A percentile compares a stretch with the other conserved stretches of the same genome.
phyloP scores from a whole-genome alignment of 1,139 yeast species.

The Yamadazyma atlantica region DNA sequence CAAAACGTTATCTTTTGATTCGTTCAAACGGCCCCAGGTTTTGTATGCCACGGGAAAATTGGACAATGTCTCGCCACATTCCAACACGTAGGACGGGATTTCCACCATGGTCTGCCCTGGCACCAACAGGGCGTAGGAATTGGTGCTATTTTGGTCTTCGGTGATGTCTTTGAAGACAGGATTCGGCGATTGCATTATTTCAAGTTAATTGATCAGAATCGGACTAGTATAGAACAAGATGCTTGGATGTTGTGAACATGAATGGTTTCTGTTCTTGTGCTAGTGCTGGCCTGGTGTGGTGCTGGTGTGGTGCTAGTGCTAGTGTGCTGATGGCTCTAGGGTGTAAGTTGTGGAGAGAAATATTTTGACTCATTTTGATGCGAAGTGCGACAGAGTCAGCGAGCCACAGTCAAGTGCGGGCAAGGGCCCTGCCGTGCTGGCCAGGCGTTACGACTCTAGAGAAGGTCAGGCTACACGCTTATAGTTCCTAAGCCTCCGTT shows the following conservation, averaged over 20 bases:
- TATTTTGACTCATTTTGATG: no score
- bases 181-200: slow-evolving; percentile 4
- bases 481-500: no score
- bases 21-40: slow-evolving; percentile 87
- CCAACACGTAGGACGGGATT: slow-evolving; percentile 73
- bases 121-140: slow-evolving; percentile 73
- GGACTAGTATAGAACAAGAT: slow-evolving; percentile 16
- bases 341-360: not conserved
- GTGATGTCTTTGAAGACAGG: slow-evolving; percentile 36
- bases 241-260: slow-evolving; percentile 16
- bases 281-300: no score
- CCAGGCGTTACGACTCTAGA: no score
- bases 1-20: slow-evolving; percentile 66
- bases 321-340: no score
- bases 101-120: slow-evolving; percentile 79
- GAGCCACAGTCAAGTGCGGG: no score
- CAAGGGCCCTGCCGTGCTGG: no score
- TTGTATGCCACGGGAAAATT: slow-evolving; percentile 93
- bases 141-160: slow-evolving; percentile 47
- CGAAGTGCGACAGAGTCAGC: not conserved
- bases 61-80: slow-evolving; percentile 73
- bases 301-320: no score
- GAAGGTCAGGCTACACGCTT: no score
- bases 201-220: no score
- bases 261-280: no score